These are phyloP conservation scores for Poa annua DNA, from an alignment of 176 grass and related monocot species.

Conservation along the genomic window DNA sequence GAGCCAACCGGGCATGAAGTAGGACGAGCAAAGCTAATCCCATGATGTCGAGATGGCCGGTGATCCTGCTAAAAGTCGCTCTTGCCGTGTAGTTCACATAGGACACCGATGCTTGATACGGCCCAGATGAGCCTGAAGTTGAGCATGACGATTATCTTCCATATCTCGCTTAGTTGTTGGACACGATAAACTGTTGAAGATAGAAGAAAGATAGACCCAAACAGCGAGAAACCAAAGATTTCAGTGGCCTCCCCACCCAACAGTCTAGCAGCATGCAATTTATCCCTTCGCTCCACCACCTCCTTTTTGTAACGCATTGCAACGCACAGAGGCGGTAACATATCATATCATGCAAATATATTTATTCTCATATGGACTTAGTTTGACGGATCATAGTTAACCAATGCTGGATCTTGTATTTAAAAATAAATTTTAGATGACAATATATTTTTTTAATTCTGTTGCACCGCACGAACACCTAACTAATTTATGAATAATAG, in stretches of 20 bases:
- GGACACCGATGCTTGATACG: neutral
- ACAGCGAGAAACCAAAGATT: neutral
- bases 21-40: neutral
- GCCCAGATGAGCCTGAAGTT: neutral
- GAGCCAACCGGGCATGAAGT: neutral
- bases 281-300: too few species aligned
- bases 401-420: too few species aligned
- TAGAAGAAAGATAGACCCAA: neutral
- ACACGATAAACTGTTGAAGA: neutral
- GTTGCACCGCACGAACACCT: too few species aligned
- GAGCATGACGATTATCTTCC: neutral
- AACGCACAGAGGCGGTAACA: too few species aligned
- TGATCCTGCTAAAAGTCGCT: neutral
- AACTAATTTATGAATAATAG: too few species aligned
- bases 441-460: too few species aligned
- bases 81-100: neutral
- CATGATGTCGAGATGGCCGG: neutral
- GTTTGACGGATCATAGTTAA: too few species aligned
- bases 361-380: too few species aligned
- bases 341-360: too few species aligned
- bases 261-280: too few species aligned
- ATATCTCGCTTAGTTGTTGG: neutral
- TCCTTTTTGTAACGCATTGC: too few species aligned
- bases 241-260: neutral
- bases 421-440: too few species aligned